Conservation (phyloP, 495 filamentous ascomycete genomes). For the Penicillium fimorum region DNA sequence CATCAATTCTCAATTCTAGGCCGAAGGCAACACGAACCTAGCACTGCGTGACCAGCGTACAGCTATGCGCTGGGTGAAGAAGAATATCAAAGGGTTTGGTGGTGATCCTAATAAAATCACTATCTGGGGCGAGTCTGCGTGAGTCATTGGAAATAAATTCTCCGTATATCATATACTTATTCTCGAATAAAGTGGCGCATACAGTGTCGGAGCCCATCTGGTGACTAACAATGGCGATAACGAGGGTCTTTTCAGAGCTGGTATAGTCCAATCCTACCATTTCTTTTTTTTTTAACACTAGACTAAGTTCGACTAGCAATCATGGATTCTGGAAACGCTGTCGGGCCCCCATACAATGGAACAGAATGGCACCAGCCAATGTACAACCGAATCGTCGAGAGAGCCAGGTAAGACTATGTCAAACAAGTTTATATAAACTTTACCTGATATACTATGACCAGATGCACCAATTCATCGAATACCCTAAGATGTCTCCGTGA, state of each 20-base stretch:
- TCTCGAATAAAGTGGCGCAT: constrained; percentile 27
- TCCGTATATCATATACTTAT: constrained; percentile 1
- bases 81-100: constrained; percentile 53
- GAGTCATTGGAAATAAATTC: constrained; percentile 10
- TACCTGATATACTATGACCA: constrained; percentile 20
- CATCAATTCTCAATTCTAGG: constrained; percentile 15
- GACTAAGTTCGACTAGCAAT: constrained; percentile 46
- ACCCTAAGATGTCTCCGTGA: constrained; percentile 63
- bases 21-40: constrained; percentile 48
- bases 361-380: constrained; percentile 44
- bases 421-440: background rate
- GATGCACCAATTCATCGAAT: constrained; percentile 55
- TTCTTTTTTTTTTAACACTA: background rate
- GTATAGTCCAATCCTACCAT: constrained; percentile 12
- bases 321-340: constrained; percentile 63
- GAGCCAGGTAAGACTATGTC: constrained; percentile 23
- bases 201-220: constrained; percentile 39
- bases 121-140: constrained; percentile 71
- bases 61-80: constrained; percentile 50
- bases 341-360: constrained; percentile 40
- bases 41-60: constrained; percentile 51
- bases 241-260: constrained; percentile 38
- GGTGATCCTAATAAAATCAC: constrained; percentile 60
- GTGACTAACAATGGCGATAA: constrained; percentile 37
- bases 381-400: constrained; percentile 38